These are phyloP conservation scores for Curvularia eragrostidis DNA, from an alignment of 2,329 filamentous ascomycete genomes.

Conservation along the genomic window DNA sequence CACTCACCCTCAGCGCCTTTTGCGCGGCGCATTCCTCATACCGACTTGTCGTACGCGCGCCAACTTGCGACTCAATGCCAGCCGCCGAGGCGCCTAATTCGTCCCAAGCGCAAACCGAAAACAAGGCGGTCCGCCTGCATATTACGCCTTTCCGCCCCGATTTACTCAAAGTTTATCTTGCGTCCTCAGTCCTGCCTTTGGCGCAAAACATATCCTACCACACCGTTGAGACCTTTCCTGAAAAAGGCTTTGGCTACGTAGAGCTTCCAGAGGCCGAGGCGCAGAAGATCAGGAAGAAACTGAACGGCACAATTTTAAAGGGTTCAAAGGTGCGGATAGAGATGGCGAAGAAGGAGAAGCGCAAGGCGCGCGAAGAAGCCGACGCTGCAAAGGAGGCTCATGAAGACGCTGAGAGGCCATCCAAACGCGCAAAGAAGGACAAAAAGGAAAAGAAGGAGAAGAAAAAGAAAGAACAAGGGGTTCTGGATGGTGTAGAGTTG, in stretches of 20 bases:
- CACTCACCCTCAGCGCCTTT: not conserved
- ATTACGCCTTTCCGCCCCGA: slow-evolving; percentile 84
- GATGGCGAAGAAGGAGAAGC: slow-evolving; percentile 72
- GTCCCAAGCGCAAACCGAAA: slow-evolving; percentile 25
- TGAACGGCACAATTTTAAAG: slow-evolving; percentile 84
- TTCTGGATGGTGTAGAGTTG: slow-evolving; percentile 74
- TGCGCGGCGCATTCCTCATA: slow-evolving; percentile 6
- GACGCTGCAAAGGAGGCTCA: slow-evolving; percentile 46
- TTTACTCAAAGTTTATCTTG: slow-evolving; percentile 74
- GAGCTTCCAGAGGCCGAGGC: slow-evolving; percentile 82
- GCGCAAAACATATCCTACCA: slow-evolving; percentile 91
- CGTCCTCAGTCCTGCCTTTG: slow-evolving; percentile 67
- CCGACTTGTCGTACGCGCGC: slow-evolving; percentile 24
- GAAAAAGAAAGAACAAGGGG: slow-evolving; percentile 58
- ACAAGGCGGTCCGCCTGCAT: slow-evolving; percentile 68
- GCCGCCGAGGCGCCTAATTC: slow-evolving; percentile 37
- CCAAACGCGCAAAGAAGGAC: slow-evolving; percentile 54
- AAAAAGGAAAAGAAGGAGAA: slow-evolving; percentile 53
- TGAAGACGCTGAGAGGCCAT: slow-evolving; percentile 58
- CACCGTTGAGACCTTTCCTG: slow-evolving; percentile 82
- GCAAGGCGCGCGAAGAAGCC: slow-evolving; percentile 48
- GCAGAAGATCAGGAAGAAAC: slow-evolving; percentile 88
- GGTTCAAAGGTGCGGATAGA: slow-evolving; percentile 87
- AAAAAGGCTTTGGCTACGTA: slow-evolving; percentile 88
- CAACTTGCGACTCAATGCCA: slow-evolving; percentile 41